Conservation (phyloP, 495 filamentous ascomycete genomes). For the Podospora pseudocomata region DNA sequence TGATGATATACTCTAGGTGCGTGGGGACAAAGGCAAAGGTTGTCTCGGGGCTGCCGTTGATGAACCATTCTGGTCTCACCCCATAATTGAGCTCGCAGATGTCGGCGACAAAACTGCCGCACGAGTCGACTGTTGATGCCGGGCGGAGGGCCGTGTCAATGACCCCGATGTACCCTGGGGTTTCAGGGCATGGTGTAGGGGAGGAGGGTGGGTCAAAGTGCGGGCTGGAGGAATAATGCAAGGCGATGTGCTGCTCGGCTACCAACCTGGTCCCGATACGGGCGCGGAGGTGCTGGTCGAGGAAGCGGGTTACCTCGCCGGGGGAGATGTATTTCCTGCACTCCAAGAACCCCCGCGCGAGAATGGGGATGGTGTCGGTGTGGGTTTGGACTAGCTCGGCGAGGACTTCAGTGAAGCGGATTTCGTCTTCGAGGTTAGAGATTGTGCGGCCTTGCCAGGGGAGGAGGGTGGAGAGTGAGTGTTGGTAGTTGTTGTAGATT, state of each 20-base stretch:
- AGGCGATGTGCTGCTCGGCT: conserved; percentile 92
- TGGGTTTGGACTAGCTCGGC: conserved; percentile 92
- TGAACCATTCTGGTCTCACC: conserved; percentile 72
- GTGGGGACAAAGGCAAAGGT: conserved; percentile 89
- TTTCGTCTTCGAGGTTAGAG: conserved; percentile 79
- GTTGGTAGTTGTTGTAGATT: conserved; percentile 93
- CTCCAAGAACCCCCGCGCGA: conserved; percentile 89
- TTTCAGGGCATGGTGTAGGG: conserved; percentile 46
- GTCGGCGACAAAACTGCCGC: conserved; percentile 85
- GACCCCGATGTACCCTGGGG: conserved; percentile 83
- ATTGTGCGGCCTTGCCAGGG: conserved; percentile 76
- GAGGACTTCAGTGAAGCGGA: conserved; percentile 83
- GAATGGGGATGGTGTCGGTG: conserved; percentile 85
- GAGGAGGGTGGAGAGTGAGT: conserved; percentile 83
- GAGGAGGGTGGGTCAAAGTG: conserved; percentile 50
- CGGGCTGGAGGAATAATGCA: conserved; percentile 78
- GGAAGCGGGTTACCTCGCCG: conserved; percentile 76
- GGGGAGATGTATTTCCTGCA: conserved; percentile 81
- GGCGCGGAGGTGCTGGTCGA: conserved; percentile 90
- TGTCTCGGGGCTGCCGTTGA: conserved; percentile 78
- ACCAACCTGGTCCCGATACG: conserved; percentile 92
- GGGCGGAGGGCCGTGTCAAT: conserved; percentile 91
- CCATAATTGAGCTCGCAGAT: conserved; percentile 97
- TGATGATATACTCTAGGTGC: conserved; percentile 94
- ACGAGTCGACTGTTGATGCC: conserved; percentile 70